A percentile compares a stretch with the other conserved stretches of the same genome.
These are phyloP conservation scores for Trichophyton verrucosum DNA, from an alignment of 2,329 filamentous ascomycete species.

Conservation along the genomic window DNA sequence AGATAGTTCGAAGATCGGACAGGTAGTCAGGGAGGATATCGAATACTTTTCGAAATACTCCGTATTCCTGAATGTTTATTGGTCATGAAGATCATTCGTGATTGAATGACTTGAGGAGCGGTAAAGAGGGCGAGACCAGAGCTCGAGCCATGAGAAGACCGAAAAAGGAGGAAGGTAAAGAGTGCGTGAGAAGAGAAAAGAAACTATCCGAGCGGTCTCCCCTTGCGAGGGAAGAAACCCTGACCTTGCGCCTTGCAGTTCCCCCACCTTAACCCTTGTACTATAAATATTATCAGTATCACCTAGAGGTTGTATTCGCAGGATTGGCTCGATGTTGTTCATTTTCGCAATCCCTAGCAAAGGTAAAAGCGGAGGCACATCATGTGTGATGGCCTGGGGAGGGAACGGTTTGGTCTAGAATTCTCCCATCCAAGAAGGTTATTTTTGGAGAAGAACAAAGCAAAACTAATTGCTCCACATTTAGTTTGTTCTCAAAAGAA, in stretches of 20 bases:
- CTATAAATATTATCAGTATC: background rate
- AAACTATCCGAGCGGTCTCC: background rate
- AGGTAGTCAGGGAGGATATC: background rate
- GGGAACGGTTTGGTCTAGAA: background rate
- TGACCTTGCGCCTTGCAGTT: background rate
- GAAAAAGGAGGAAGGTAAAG: background rate
- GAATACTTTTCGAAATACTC: background rate
- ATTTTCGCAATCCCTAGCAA: background rate
- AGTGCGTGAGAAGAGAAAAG: background rate
- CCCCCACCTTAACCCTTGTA: background rate
- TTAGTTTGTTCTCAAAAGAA: background rate
- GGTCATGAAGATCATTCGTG: background rate
- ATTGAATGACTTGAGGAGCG: background rate
- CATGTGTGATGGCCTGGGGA: background rate
- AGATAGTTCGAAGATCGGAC: background rate
- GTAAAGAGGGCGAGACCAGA: background rate
- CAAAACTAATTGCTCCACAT: background rate
- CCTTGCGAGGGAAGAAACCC: background rate
- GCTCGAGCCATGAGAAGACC: no score
- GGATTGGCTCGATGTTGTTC: background rate
- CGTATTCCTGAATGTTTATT: background rate
- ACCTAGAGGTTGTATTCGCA: background rate
- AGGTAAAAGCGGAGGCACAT: background rate
- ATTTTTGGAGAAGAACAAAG: background rate
- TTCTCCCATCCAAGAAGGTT: background rate